A percentile compares a stretch with the other conserved stretches of the same genome.
These are phyloP conservation scores for Mrakia gelida DNA, from an alignment of 768 basidiomycete genomes.

Conservation along the genomic window DNA sequence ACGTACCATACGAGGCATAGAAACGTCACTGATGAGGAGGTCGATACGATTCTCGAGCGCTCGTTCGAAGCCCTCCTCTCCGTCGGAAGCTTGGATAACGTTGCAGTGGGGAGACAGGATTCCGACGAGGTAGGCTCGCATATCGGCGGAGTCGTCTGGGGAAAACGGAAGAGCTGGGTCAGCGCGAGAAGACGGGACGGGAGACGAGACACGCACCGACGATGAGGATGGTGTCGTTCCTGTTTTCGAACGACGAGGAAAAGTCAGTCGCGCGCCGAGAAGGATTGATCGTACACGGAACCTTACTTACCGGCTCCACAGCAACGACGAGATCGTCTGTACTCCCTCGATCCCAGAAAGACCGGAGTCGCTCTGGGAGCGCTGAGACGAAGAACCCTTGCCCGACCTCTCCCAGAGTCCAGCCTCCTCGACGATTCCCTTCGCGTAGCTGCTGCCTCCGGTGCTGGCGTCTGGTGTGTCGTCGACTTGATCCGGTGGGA, in stretches of 20 bases:
- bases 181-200: too few relatives aligned
- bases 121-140: conserved; percentile 6
- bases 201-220: not conserved
- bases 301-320: not conserved
- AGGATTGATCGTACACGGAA: not conserved
- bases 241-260: not conserved
- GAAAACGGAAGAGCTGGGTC: too few relatives aligned
- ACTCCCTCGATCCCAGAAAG: not conserved
- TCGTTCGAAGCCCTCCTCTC: not conserved
- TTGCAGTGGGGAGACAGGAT: conserved; percentile 6
- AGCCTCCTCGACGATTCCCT: conserved; percentile 22
- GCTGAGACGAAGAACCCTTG: not conserved
- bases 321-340: not conserved
- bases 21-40: not conserved
- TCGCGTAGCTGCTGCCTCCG: conserved; percentile 6
- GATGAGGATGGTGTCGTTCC: conserved; percentile 8
- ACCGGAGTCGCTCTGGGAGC: not conserved
- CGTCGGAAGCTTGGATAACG: conserved; percentile 9
- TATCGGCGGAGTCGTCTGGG: conserved; percentile 1
- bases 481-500: not conserved
- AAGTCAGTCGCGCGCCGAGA: not conserved
- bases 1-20: not conserved
- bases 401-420: not conserved
- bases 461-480: not conserved
- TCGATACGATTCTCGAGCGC: not conserved